Percentiles rank a stretch among this genome's conserved stretches.
Evolutionary conservation across 306 rosid genomes (phyloP).

Genomic region (Medicago lupulina): DNA sequence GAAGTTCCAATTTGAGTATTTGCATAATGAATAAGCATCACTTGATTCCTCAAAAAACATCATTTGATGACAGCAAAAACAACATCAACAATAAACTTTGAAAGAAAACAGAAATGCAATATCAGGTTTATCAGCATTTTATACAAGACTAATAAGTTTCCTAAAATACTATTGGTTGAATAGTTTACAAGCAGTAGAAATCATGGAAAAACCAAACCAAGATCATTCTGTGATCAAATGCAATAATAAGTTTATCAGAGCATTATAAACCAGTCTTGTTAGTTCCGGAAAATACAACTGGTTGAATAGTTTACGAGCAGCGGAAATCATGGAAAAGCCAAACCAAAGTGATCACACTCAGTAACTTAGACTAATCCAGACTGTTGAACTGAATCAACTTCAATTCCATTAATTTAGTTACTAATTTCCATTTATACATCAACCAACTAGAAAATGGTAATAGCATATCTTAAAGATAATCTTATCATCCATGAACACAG

Average conservation of each 20-base stretch:
- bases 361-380: not conserved
- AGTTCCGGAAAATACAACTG: not conserved
- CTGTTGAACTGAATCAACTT: not conserved
- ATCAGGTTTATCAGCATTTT: not conserved
- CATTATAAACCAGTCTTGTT: too few species aligned
- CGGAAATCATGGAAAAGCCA: not conserved
- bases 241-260: too few species aligned
- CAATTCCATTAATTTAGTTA: too few species aligned
- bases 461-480: conserved; percentile 1
- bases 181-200: not conserved
- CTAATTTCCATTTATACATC: too few species aligned
- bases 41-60: not conserved
- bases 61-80: not conserved
- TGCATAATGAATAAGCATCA: not conserved
- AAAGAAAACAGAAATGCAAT: conserved; percentile 27
- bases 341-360: not conserved
- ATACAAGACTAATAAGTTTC: not conserved
- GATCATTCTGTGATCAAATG: too few species aligned
- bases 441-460: not conserved
- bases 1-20: not conserved
- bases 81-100: conserved; percentile 17
- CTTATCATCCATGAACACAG: conserved; percentile 5
- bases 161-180: not conserved
- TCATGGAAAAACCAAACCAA: too few species aligned
- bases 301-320: not conserved